Base-by-base conservation (phyloP, 2,329 filamentous ascomycete genomes). In the Thermomyces lanuginosus region DNA sequence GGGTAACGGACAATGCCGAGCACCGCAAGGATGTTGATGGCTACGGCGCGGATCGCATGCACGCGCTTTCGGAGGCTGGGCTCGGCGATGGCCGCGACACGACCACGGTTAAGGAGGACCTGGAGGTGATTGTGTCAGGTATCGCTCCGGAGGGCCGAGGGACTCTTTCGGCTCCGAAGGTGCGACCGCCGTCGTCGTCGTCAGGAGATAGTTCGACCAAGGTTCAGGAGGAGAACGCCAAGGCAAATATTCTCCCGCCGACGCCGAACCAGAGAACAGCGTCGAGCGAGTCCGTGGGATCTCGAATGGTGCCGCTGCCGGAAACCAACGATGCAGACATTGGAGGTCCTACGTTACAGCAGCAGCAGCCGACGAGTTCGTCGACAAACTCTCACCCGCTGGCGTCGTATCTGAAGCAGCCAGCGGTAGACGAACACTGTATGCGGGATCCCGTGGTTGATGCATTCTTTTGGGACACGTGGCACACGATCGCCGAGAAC, bases 381-480 rank as follows among this genome's bases (percentile, higher is more conserved):
- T 70, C 37, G 58, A 67, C 25, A 58, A 36, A 43, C 27, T 38
- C 37, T 5, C 60, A 64, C 28, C 57, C 63, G 7, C 45, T 67
- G 4, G 42, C 63, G 8, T 46, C 72, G 6, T 80, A 89, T 30
- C 73, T 95, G 41, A 69, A 69, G 31, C 68, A 66, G 11, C 80
- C 82, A 0, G 59, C 69, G 17, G 69, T 98, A 14, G 72, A 81
- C 36, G 80, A 84, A 41, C 79, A 95, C 48, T 95, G 86, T 55
- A 98, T 98, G 83, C 69, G 66, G 9, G 89, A 98, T 51, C 89
- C 91, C 0, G 56, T 98, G 21, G 74, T 76, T 31, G 67, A 81
- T 28, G 60, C 66, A 1, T 98, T 98, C 53, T 79, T 81, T 47
- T 70, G 89, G 23, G 79, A 92, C 35, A 73, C 81, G 2, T 98